Conservation (phyloP, 768 basidiomycete genomes). For the Psilocybe sp. region DNA sequence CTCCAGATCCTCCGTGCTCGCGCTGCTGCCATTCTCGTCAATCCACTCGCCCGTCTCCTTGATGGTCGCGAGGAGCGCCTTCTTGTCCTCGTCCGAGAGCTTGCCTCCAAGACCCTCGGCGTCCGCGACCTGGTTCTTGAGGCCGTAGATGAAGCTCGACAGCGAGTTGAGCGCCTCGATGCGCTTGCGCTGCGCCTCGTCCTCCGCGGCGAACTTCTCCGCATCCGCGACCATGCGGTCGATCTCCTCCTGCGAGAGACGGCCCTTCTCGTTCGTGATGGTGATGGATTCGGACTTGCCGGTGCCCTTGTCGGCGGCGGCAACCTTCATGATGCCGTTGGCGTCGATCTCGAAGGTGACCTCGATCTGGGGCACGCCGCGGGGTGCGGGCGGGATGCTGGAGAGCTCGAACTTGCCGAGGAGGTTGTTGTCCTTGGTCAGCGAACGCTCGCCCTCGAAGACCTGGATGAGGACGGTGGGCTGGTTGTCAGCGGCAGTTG, state of each 20-base stretch:
- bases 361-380: constrained; percentile 96
- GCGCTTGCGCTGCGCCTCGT: constrained; percentile 75
- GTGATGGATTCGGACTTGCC: constrained; percentile 89
- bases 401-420: constrained; percentile 96
- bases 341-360: constrained; percentile 95
- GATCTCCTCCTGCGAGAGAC: constrained; percentile 85
- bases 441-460: constrained; percentile 93
- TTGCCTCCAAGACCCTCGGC: constrained; percentile 91
- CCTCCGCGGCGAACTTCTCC: constrained; percentile 84
- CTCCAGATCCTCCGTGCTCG: constrained; percentile 84
- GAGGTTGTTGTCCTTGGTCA: constrained; percentile 98
- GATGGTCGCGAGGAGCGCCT: constrained; percentile 73
- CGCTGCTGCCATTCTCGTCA: constrained; percentile 75
- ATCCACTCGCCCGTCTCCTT: constrained; percentile 94
- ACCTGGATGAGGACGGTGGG: constrained; percentile 97
- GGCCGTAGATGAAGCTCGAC: constrained; percentile 79
- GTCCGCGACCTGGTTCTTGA: constrained; percentile 86
- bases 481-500: constrained; percentile 87
- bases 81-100: constrained; percentile 76
- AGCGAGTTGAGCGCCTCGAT: constrained; percentile 84
- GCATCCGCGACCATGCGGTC: constrained; percentile 95
- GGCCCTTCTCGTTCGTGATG: constrained; percentile 95
- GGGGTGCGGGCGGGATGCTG: constrained; percentile 90
- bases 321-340: constrained; percentile 94
- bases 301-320: constrained; percentile 91